Evolutionary conservation across 2,329 filamentous ascomycete species (phyloP).

Genomic region (Fusarium neocosmosporiellum): DNA sequence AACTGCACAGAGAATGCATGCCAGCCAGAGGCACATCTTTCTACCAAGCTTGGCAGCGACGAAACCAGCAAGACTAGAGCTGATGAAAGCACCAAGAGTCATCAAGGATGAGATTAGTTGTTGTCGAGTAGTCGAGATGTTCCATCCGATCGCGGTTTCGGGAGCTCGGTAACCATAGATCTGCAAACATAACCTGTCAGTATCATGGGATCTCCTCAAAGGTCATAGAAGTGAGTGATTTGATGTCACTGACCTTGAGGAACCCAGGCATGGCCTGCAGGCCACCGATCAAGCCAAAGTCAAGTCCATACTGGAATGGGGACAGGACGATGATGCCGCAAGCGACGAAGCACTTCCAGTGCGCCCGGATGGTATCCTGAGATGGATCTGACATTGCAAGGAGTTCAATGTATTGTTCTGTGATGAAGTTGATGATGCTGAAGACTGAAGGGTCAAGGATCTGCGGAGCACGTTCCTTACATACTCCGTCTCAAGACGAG

Average conservation of each 20-base stretch:
- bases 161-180: slow-evolving; percentile 37
- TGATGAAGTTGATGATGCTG: neutral
- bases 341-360: slow-evolving; percentile 38
- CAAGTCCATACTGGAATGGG: slow-evolving; percentile 39
- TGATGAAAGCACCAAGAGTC: slow-evolving; percentile 39
- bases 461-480: slow-evolving; percentile 9
- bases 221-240: neutral
- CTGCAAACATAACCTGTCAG: neutral
- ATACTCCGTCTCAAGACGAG: slow-evolving; percentile 7
- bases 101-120: slow-evolving; percentile 40
- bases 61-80: slow-evolving; percentile 36
- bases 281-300: slow-evolving; percentile 38
- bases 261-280: slow-evolving; percentile 40
- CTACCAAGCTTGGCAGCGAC: slow-evolving; percentile 29
- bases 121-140: slow-evolving; percentile 36
- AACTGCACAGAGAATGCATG: slow-evolving; percentile 33
- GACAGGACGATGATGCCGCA: slow-evolving; percentile 36
- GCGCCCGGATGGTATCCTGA: slow-evolving; percentile 32
- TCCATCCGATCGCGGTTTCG: slow-evolving; percentile 38
- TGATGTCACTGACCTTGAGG: slow-evolving; percentile 17
- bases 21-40: slow-evolving; percentile 30
- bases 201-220: neutral
- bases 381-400: slow-evolving; percentile 15
- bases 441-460: neutral
- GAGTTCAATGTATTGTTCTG: neutral